Evolutionary conservation across 345 rosid genomes (phyloP).

Genomic region (Dovyalis caffra): DNA sequence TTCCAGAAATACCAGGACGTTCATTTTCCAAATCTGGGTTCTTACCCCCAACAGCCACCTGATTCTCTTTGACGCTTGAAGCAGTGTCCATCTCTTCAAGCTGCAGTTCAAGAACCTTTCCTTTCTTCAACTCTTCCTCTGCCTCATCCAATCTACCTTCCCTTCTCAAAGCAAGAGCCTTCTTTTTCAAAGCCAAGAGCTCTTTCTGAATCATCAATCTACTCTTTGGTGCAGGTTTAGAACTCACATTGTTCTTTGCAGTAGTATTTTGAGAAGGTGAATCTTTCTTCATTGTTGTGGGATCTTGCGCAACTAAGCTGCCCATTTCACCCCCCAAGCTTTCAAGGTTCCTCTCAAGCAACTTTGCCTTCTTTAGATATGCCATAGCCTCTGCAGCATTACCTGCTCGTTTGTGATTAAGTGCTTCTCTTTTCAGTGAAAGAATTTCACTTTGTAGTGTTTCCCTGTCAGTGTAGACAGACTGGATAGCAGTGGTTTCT

Average conservation of each 20-base stretch:
- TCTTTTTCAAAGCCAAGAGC: constrained; percentile 68
- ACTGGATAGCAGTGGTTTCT: constrained; percentile 23
- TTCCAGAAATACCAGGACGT: constrained; percentile 25
- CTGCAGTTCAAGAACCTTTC: constrained; percentile 60
- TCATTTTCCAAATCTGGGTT: constrained; percentile 23
- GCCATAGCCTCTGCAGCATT: constrained; percentile 65
- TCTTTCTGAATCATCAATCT: constrained; percentile 64
- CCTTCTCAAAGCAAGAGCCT: constrained; percentile 71
- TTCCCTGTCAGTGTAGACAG: constrained; percentile 39
- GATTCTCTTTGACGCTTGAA: constrained; percentile 34
- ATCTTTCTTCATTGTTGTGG: constrained; percentile 1
- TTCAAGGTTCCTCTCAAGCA: constrained; percentile 62
- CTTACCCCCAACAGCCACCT: constrained; percentile 10
- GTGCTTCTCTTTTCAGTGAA: constrained; percentile 62
- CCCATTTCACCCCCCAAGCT: constrained; percentile 23
- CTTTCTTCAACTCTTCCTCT: constrained; percentile 67
- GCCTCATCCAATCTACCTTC: constrained; percentile 70
- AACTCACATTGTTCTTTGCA: constrained; percentile 25
- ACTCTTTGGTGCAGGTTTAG: constrained; percentile 41
- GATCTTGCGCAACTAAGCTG: background rate
- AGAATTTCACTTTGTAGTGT: constrained; percentile 47
- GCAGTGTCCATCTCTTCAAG: constrained; percentile 61
- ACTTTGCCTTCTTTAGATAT: constrained; percentile 67
- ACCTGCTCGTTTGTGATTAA: constrained; percentile 57
- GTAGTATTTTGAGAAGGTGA: constrained; percentile 21